phyloP scores from a whole-genome alignment of 2,329 filamentous ascomycete genomes.

The Aaosphaeria pasadenensis region DNA sequence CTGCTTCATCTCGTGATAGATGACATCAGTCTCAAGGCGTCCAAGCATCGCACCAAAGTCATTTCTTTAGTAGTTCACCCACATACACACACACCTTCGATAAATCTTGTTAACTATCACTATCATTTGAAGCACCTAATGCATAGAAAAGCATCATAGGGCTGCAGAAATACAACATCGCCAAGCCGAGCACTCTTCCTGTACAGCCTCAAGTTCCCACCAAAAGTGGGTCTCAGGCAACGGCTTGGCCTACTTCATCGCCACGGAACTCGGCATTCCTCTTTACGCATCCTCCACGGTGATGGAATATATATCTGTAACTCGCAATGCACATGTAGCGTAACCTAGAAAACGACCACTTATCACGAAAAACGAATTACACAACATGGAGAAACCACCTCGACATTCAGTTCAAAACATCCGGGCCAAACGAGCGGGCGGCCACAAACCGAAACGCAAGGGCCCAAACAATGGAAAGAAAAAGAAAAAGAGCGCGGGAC shows the following conservation, averaged over 20 bases:
- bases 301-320: background rate
- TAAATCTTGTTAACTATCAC: too few relatives aligned
- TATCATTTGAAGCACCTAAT: too few relatives aligned
- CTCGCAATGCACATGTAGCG: background rate
- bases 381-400: slow-evolving; percentile 5
- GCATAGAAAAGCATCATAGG: too few relatives aligned
- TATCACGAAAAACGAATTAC: slow-evolving; percentile 2
- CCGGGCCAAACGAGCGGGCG: slow-evolving; percentile 10
- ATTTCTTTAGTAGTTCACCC: too few relatives aligned
- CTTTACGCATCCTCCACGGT: background rate
- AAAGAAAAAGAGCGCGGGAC: slow-evolving; percentile 5
- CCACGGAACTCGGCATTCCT: background rate
- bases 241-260: background rate
- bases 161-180: background rate
- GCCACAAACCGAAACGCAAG: slow-evolving; percentile 16
- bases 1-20: too few relatives aligned
- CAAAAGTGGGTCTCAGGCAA: background rate
- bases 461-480: slow-evolving; percentile 8
- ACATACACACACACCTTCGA: too few relatives aligned
- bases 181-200: background rate
- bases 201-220: background rate
- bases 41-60: too few relatives aligned
- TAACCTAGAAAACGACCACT: background rate
- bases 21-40: too few relatives aligned
- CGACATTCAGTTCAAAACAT: slow-evolving; percentile 15